These are phyloP conservation scores for thale cress (Arabidopsis thaliana) DNA, from an alignment of 345 rosid species.

Conservation along the genomic window DNA sequence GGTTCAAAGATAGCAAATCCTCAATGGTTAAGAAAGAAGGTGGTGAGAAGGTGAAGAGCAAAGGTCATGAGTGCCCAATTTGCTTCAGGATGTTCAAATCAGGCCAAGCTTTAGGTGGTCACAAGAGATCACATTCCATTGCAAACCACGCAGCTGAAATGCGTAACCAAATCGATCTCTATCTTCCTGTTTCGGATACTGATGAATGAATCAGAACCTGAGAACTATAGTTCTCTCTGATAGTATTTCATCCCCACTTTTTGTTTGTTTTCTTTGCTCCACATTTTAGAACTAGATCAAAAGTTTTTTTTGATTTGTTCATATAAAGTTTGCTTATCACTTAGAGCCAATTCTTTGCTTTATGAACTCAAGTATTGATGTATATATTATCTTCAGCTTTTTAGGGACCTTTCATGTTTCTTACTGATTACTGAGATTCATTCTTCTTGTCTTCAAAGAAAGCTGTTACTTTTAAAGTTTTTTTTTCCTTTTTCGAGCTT, in stretches of 20 bases:
- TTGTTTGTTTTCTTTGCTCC: constrained; percentile 18
- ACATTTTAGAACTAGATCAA: constrained; percentile 15
- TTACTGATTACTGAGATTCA: constrained; percentile 18
- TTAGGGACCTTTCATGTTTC: constrained; percentile 21
- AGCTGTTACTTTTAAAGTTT: neutral
- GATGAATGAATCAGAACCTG: constrained; percentile 42
- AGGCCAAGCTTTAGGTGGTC: constrained; percentile 95
- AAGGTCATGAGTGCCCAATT: constrained; percentile 78
- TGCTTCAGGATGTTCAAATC: constrained; percentile 83
- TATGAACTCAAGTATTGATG: constrained; percentile 26
- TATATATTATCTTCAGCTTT: constrained; percentile 18
- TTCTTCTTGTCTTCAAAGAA: constrained; percentile 17
- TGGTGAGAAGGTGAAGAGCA: constrained; percentile 53
- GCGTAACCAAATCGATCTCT: constrained; percentile 61
- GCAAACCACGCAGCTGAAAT: constrained; percentile 55
- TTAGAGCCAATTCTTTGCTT: constrained; percentile 13
- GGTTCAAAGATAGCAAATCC: constrained; percentile 40
- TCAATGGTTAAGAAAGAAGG: constrained; percentile 44
- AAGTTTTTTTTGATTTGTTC: constrained; percentile 28
- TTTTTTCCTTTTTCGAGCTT: neutral
- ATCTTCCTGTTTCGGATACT: constrained; percentile 61
- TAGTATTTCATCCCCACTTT: neutral
- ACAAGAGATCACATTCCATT: constrained; percentile 87
- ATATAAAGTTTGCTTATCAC: constrained; percentile 13
- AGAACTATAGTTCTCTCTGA: neutral